Percentiles rank a stretch among this genome's conserved stretches.
Conservation (phyloP, 2,329 filamentous ascomycete genomes). For the Nannizziopsis barbatae region DNA sequence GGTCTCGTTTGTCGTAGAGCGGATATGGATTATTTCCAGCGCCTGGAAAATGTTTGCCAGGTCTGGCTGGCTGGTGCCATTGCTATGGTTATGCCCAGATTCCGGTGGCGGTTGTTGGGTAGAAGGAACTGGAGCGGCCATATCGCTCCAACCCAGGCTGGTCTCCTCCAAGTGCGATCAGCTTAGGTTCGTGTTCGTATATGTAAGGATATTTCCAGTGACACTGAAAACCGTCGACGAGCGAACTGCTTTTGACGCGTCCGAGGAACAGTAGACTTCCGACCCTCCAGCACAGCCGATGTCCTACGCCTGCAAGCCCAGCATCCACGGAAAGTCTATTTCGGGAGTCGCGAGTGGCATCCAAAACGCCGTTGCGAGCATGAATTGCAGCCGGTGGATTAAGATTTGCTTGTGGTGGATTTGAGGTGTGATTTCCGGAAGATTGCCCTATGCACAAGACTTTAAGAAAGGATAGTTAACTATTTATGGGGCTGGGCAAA, state of each 20-base stretch:
- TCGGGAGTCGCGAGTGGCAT: background rate
- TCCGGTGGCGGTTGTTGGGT: slow-evolving; percentile 7
- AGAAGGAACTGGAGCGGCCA: slow-evolving; percentile 5
- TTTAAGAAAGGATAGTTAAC: too few relatives aligned
- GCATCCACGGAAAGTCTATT: background rate
- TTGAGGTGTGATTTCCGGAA: background rate
- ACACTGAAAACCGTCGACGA: too few relatives aligned
- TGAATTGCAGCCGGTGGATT: background rate
- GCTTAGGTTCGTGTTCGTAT: background rate
- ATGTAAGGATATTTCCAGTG: background rate
- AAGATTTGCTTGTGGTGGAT: background rate
- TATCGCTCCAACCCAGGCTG: slow-evolving; percentile 1
- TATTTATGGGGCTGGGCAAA: too few relatives aligned
- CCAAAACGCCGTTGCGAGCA: background rate
- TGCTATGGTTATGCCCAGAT: slow-evolving; percentile 2
- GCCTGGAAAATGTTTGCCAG: slow-evolving; percentile 58
- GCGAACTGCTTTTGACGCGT: too few relatives aligned
- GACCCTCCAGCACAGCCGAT: background rate
- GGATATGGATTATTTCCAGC: slow-evolving; percentile 75
- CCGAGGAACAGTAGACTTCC: too few relatives aligned
- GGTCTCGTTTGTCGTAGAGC: slow-evolving; percentile 66
- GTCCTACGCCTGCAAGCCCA: background rate
- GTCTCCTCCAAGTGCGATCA: background rate
- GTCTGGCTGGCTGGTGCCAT: slow-evolving; percentile 5
- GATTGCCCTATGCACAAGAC: background rate